Conservation (phyloP, 2,329 filamentous ascomycete species). For the Penicillium sp. region DNA sequence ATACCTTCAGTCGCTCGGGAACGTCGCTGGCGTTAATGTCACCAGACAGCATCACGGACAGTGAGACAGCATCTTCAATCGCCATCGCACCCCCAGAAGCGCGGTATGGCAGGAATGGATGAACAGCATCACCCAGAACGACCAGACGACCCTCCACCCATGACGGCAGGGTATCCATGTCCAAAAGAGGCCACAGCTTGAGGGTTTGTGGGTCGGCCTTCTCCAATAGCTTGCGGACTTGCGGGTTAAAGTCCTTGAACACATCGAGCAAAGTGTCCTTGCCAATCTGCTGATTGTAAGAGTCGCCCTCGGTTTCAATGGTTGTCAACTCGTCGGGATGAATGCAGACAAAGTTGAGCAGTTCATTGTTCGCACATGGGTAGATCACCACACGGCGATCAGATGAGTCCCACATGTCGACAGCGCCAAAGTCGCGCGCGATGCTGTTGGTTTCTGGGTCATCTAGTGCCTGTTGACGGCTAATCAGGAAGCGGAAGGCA, state of each 20-base stretch:
- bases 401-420: conserved; percentile 46
- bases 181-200: conserved; percentile 60
- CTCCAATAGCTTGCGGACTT: conserved; percentile 35
- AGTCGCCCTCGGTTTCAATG: conserved; percentile 41
- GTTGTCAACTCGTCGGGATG: conserved; percentile 45
- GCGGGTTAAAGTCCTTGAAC: conserved; percentile 44
- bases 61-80: conserved; percentile 64
- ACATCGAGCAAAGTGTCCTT: conserved; percentile 27
- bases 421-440: conserved; percentile 37
- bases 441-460: conserved; percentile 43
- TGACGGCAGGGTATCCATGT: conserved; percentile 59
- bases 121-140: conserved; percentile 66
- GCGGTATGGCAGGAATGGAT: conserved; percentile 66
- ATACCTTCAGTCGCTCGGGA: conserved; percentile 57
- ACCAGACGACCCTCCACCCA: conserved; percentile 58
- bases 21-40: conserved; percentile 50
- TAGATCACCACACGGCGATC: conserved; percentile 51
- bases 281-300: conserved; percentile 25
- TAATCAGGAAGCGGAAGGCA: conserved; percentile 58
- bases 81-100: conserved; percentile 63
- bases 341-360: conserved; percentile 55
- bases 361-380: conserved; percentile 47
- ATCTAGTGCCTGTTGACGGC: conserved; percentile 43
- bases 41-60: conserved; percentile 56
- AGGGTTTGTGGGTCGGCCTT: conserved; percentile 36